phyloP scores from a whole-genome alignment of 805 yeast species.

The Metschnikowia borealis region DNA sequence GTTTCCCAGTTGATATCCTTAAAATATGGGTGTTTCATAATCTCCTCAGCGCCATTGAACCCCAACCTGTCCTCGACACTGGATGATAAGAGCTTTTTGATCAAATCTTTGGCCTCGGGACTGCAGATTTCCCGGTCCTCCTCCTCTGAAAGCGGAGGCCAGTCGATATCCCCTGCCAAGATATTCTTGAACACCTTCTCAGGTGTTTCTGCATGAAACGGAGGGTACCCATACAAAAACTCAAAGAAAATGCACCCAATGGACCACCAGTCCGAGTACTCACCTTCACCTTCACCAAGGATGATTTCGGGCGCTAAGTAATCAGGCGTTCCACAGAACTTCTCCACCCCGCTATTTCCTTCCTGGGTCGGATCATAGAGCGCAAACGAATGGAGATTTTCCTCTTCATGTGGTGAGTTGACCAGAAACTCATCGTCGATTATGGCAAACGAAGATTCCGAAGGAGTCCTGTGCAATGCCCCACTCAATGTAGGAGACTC shows the following conservation, averaged over 20 bases:
- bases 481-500: conserved; percentile 52
- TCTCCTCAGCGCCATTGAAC: conserved; percentile 71
- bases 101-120: conserved; percentile 70
- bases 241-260: conserved; percentile 94
- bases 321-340: conserved; percentile 96
- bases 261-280: conserved; percentile 98
- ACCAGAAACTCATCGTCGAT: conserved; percentile 43
- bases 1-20: conserved; percentile 67
- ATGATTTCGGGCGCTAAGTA: conserved; percentile 96
- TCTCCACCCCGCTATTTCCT: conserved; percentile 40
- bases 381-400: conserved; percentile 41
- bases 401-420: conserved; percentile 25
- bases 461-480: conserved; percentile 43
- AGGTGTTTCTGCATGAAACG: conserved; percentile 82
- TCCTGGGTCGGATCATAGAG: conserved; percentile 69
- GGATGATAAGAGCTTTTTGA: conserved; percentile 54
- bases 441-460: conserved; percentile 56
- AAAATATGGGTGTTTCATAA: conserved; percentile 76
- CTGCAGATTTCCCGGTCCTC: conserved; percentile 53
- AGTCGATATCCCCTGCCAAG: conserved; percentile 64
- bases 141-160: conserved; percentile 69
- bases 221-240: conserved; percentile 88
- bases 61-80: conserved; percentile 74
- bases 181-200: conserved; percentile 81
- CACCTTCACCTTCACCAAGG: conserved; percentile 76